Evolutionary conservation across 2,329 filamentous ascomycete species (phyloP), one percentile per base, ranked within the genome.

Genomic region (Beauveria medogensis): DNA sequence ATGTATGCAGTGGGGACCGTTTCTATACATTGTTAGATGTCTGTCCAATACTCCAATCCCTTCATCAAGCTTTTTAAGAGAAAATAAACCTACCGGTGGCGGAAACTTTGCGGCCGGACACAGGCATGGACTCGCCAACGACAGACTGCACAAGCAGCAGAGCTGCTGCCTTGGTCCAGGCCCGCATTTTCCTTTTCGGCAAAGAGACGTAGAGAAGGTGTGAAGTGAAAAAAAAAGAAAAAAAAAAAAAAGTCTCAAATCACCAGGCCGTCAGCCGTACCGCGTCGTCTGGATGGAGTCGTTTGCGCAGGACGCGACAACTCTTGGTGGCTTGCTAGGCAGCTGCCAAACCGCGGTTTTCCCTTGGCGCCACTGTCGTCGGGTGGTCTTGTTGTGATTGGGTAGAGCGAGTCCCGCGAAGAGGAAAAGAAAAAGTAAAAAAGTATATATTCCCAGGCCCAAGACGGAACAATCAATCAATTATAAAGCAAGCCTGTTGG

Each of bases 151-250:
- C 65, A 61, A 70, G 65, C 66, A 70, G 47, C 28, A 67, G 59
- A 48, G 64, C 68, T 28, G 67, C 67, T 67, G 69, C 67, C 68
- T 69, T 64, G 60, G 60, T 59, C 50, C 70, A 64, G 67, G 69
- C 65, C 62, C 68, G 68, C 69, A 71, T 71, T 56, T 46, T 62
- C 14, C 14, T 7, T 20, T 40, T 54, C 2, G n/a, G 12, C 40
- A 12, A 24, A 14, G 3, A 44, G 37, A 12, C 12, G 40, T 5
- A 40, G 16, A 22, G 22, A 47, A 24, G 16, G 5, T 26, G 24
- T 22, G 9, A 59, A 26, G 46, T 14, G 2, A 22, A 22, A 22
- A 22, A 22, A 22, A 22, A 22, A 22, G n/a, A n/a, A n/a, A n/a
- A n/a, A n/a, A 22, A 14, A 37, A 28, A 26, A 50, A 10, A 9